Conservation (phyloP, 352 stramenopile species). For the Aphanomyces astaci region DNA sequence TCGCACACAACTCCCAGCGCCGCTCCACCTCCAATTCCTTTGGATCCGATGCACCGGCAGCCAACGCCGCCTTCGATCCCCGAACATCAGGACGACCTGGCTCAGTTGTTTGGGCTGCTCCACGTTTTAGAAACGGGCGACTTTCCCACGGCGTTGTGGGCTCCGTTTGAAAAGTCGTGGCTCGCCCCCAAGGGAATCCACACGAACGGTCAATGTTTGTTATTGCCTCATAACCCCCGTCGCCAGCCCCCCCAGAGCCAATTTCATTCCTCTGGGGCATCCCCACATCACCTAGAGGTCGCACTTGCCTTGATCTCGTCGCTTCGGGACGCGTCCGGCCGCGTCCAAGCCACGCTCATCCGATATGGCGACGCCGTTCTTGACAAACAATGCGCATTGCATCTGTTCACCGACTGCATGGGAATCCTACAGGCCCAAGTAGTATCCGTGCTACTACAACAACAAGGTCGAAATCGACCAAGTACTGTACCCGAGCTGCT, state of each 20-base stretch:
- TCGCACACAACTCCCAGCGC: neutral
- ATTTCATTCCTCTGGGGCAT: no score
- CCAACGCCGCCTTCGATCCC: neutral
- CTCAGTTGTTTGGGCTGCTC: neutral
- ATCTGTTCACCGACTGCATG: neutral
- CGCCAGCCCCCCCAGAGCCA: neutral
- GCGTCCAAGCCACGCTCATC: neutral
- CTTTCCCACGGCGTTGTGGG: neutral
- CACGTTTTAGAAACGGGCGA: neutral
- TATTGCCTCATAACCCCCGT: neutral
- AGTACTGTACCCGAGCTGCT: neutral
- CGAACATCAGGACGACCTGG: neutral
- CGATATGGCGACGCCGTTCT: conserved; percentile 4
- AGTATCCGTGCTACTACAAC: neutral
- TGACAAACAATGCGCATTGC: neutral
- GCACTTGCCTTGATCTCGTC: no score
- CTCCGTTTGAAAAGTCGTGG: neutral
- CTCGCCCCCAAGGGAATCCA: neutral
- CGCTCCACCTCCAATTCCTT: no score
- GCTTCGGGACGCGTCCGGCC: neutral
- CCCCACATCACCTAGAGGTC: no score
- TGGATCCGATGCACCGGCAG: neutral
- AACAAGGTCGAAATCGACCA: neutral
- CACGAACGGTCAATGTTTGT: neutral
- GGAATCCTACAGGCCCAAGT: neutral